Percentiles rank a stretch among this genome's conserved stretches.
These are phyloP conservation scores for Saccharomycopsis oosterbeekiorum DNA, from an alignment of 805 yeast genomes.

Conservation along the genomic window DNA sequence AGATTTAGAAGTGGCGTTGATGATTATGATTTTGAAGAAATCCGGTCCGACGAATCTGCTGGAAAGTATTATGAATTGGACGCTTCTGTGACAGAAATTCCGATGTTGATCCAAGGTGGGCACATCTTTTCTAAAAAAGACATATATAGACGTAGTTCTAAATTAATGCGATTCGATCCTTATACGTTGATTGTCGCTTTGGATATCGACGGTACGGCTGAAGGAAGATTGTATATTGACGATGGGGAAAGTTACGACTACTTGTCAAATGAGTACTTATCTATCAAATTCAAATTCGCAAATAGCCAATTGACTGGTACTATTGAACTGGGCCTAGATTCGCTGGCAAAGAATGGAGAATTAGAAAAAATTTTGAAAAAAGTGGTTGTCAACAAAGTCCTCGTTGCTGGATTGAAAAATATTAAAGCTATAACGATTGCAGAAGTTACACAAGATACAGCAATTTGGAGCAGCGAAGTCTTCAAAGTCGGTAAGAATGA, in stretches of 20 bases:
- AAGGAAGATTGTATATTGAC: slow-evolving; percentile 61
- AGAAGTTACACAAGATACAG: slow-evolving; percentile 30
- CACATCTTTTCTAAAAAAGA: slow-evolving; percentile 56
- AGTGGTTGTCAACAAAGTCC: slow-evolving; percentile 45
- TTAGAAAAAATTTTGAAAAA: slow-evolving; percentile 24
- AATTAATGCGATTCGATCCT: slow-evolving; percentile 69
- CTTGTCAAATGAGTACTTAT: slow-evolving; percentile 33
- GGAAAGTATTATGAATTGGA: slow-evolving; percentile 25
- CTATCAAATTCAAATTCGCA: slow-evolving; percentile 32
- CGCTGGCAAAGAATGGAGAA: slow-evolving; percentile 20
- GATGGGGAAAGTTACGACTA: slow-evolving; percentile 72
- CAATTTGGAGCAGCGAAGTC: slow-evolving; percentile 30
- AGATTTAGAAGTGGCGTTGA: slow-evolving; percentile 32
- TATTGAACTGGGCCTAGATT: slow-evolving; percentile 8
- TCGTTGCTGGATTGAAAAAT: slow-evolving; percentile 33
- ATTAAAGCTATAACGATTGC: slow-evolving; percentile 20
- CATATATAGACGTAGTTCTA: slow-evolving; percentile 71
- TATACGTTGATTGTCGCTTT: slow-evolving; percentile 63
- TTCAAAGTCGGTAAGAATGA: slow-evolving; percentile 16
- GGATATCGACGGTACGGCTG: slow-evolving; percentile 38
- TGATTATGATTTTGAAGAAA: slow-evolving; percentile 23
- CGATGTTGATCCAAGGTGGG: slow-evolving; percentile 74
- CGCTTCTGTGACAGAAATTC: slow-evolving; percentile 51
- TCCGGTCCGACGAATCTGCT: slow-evolving; percentile 27
- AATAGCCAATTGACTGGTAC: slow-evolving; percentile 27